phyloP scores from a whole-genome alignment of 176 grass and related monocot genomes.

The Themeda triandra region DNA sequence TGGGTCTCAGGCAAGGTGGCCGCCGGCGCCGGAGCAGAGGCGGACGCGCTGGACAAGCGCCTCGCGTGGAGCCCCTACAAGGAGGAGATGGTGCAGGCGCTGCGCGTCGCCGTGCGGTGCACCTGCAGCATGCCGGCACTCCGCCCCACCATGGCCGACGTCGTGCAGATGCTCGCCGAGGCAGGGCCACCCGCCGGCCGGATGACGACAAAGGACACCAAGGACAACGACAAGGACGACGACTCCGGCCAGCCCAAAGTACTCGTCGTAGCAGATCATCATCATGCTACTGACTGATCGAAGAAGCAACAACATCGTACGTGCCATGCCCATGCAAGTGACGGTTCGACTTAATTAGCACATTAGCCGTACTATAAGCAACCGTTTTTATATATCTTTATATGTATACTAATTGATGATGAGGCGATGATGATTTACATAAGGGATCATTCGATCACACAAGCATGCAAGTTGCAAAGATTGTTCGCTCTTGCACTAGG shows the following conservation, averaged over 20 bases:
- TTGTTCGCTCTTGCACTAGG: slow-evolving; percentile 42
- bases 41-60: slow-evolving; percentile 60
- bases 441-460: not conserved
- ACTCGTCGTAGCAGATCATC: no score
- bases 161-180: slow-evolving; percentile 84
- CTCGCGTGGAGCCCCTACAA: slow-evolving; percentile 69
- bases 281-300: not conserved
- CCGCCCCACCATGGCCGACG: slow-evolving; percentile 92
- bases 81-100: slow-evolving; percentile 78
- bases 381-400: not conserved
- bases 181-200: slow-evolving; percentile 31
- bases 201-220: slow-evolving; percentile 20
- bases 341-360: not conserved
- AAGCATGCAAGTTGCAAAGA: slow-evolving; percentile 30
- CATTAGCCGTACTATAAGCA: not conserved
- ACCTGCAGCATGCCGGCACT: slow-evolving; percentile 63
- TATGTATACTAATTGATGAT: not conserved
- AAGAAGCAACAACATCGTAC: not conserved
- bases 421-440: slow-evolving; percentile 7
- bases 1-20: slow-evolving; percentile 78
- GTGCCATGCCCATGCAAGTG: not conserved
- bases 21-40: slow-evolving; percentile 32
- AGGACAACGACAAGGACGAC: no score
- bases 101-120: slow-evolving; percentile 75
- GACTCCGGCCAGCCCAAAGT: no score